Conservation (phyloP, 345 rosid species). For the Zanthoxylum bungeanum region DNA sequence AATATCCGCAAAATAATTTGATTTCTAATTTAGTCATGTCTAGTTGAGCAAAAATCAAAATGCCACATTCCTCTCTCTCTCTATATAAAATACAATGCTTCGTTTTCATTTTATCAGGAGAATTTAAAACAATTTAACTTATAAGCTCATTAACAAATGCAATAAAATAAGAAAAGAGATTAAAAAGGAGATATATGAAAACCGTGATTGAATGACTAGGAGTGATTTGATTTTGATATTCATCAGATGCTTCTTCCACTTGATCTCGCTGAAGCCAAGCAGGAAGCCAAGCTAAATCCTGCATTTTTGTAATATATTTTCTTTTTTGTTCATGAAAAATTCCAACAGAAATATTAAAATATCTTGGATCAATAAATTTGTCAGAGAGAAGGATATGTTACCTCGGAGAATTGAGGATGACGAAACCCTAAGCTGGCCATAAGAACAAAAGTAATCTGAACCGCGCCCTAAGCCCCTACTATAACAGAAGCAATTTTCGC, state of each 20-base stretch:
- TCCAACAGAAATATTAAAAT: too few relatives aligned
- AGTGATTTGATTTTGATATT: constrained; percentile 5
- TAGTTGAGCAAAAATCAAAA: neutral
- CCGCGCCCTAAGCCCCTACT: constrained; percentile 20
- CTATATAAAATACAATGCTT: too few relatives aligned
- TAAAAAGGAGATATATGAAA: neutral
- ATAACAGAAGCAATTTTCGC: neutral
- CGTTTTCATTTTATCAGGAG: neutral
- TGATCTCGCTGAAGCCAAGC: constrained; percentile 43
- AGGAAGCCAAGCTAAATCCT: constrained; percentile 50
- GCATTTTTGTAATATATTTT: neutral
- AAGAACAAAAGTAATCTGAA: neutral
- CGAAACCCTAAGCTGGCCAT: constrained; percentile 50
- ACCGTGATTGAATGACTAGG: constrained; percentile 26
- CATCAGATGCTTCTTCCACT: constrained; percentile 12
- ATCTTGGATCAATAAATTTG: neutral
- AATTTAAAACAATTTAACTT: too few relatives aligned
- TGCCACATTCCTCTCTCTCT: neutral
- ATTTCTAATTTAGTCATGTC: neutral
- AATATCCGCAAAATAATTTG: neutral
- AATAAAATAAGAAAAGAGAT: neutral
- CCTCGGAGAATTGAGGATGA: constrained; percentile 60
- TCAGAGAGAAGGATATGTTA: constrained; percentile 4
- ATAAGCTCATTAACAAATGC: neutral
- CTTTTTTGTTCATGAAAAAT: too few relatives aligned